These are phyloP conservation scores for Hagleromyces aurorensis DNA, from an alignment of 805 yeast genomes.

Conservation along the genomic window DNA sequence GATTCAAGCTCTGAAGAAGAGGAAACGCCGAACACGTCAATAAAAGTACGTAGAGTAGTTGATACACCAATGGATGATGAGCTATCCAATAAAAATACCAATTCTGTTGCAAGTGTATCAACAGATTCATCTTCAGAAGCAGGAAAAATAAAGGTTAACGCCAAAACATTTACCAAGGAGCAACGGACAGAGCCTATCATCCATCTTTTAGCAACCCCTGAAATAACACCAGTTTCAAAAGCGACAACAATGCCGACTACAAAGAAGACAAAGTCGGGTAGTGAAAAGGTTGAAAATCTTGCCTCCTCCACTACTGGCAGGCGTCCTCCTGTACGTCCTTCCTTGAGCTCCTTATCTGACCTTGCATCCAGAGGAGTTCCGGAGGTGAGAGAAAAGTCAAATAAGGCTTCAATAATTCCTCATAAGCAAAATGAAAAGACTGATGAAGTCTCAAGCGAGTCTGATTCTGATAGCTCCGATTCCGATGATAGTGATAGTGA, in stretches of 20 bases:
- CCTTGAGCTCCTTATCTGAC: slow-evolving; percentile 49
- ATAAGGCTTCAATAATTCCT: slow-evolving; percentile 6
- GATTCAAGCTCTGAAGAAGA: slow-evolving; percentile 22
- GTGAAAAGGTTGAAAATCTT: slow-evolving; percentile 3
- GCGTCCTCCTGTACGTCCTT: slow-evolving; percentile 30
- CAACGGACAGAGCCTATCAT: slow-evolving; percentile 9
- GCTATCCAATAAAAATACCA: too few relatives aligned
- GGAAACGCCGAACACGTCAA: slow-evolving; percentile 16
- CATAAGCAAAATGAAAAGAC: slow-evolving; percentile 8
- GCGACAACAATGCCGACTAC: slow-evolving; percentile 13
- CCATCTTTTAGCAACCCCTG: slow-evolving; percentile 6
- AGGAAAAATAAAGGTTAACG: slow-evolving; percentile 9
- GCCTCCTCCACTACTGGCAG: slow-evolving; percentile 10
- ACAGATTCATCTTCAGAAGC: slow-evolving; percentile 11
- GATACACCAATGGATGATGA: too few relatives aligned
- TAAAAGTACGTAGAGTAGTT: slow-evolving; percentile 38
- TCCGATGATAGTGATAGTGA: slow-evolving; percentile 16
- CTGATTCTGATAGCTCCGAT: slow-evolving; percentile 23
- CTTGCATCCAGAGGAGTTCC: slow-evolving; percentile 61
- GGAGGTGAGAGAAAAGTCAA: slow-evolving; percentile 46
- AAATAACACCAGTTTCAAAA: slow-evolving; percentile 10
- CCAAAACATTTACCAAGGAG: slow-evolving; percentile 21
- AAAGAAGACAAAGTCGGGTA: slow-evolving; percentile 10
- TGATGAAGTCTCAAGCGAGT: slow-evolving; percentile 12
- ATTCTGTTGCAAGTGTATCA: slow-evolving; percentile 18